A percentile compares a stretch with the other conserved stretches of the same genome.
Evolutionary conservation across 2,329 filamentous ascomycete species (phyloP).

Genomic region (Graphilbum sp.): DNA sequence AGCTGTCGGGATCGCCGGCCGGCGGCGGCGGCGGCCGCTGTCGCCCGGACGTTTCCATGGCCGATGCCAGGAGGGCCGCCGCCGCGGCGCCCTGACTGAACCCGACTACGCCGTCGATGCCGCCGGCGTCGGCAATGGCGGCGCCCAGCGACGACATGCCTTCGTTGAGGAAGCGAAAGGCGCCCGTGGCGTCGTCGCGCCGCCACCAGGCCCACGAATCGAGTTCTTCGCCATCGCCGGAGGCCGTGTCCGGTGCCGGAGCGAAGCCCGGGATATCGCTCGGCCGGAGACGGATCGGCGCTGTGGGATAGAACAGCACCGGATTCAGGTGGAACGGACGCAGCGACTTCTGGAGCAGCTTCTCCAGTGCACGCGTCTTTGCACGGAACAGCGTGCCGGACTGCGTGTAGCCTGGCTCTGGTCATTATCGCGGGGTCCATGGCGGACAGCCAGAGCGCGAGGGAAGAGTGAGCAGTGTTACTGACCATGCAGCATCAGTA

Average conservation of each 20-base stretch:
- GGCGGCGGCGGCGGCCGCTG: slow-evolving; percentile 12
- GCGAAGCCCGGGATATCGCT: slow-evolving; percentile 55
- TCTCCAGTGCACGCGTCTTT: slow-evolving; percentile 78
- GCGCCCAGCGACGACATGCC: slow-evolving; percentile 49
- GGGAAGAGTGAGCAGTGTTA: background rate
- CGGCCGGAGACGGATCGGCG: slow-evolving; percentile 43
- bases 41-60: slow-evolving; percentile 38
- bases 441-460: too few species aligned
- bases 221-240: slow-evolving; percentile 20
- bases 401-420: slow-evolving; percentile 61
- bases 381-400: slow-evolving; percentile 70
- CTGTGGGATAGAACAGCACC: slow-evolving; percentile 52
- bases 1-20: slow-evolving; percentile 19
- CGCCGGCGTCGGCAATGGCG: slow-evolving; percentile 43
- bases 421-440: too few species aligned
- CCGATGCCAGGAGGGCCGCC: slow-evolving; percentile 53
- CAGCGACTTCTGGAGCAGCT: slow-evolving; percentile 61
- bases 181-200: slow-evolving; percentile 44
- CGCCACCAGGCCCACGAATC: slow-evolving; percentile 76
- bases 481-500: slow-evolving; percentile 62
- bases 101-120: slow-evolving; percentile 63
- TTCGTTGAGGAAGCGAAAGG: slow-evolving; percentile 53
- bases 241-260: background rate
- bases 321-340: slow-evolving; percentile 36
- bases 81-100: slow-evolving; percentile 69